Conservation (phyloP, 1,284 basidiomycete species). For the Sanghuangporus sanghuang region DNA sequence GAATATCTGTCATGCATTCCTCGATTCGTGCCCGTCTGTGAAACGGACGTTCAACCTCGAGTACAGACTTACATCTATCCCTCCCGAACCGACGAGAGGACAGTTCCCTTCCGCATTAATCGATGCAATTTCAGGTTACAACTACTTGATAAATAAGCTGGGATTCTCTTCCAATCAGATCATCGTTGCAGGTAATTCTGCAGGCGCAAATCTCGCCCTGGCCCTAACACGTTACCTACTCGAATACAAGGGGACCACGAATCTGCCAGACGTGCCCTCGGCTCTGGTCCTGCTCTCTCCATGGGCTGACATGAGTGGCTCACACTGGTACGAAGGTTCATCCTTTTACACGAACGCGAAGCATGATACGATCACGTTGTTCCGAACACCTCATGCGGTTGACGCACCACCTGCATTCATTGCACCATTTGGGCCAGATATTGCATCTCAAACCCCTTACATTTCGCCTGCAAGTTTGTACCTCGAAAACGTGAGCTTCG, state of each 20-base stretch:
- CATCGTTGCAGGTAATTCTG: conserved; percentile 48
- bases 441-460: conserved; percentile 42
- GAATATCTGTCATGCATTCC: conserved; percentile 19
- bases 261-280: conserved; percentile 40
- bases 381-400: conserved; percentile 7
- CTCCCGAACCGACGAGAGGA: conserved; percentile 20
- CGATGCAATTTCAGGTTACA: conserved; percentile 42
- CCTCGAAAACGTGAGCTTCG: conserved; percentile 20
- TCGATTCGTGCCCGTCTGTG: conserved; percentile 22
- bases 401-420: conserved; percentile 16
- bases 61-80: conserved; percentile 26
- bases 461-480: conserved; percentile 49
- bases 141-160: conserved; percentile 36
- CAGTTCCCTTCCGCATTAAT: conserved; percentile 46
- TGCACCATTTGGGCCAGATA: no score
- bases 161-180: conserved; percentile 40
- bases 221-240: conserved; percentile 32
- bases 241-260: conserved; percentile 25
- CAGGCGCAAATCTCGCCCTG: conserved; percentile 47
- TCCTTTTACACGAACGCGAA: conserved; percentile 27
- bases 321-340: conserved; percentile 28
- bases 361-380: conserved; percentile 36
- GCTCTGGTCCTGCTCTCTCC: conserved; percentile 52
- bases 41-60: conserved; percentile 30
- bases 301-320: conserved; percentile 46